Evolutionary conservation across 176 grass and related monocot genomes (phyloP).

Genomic region (Pontederia crassipes): DNA sequence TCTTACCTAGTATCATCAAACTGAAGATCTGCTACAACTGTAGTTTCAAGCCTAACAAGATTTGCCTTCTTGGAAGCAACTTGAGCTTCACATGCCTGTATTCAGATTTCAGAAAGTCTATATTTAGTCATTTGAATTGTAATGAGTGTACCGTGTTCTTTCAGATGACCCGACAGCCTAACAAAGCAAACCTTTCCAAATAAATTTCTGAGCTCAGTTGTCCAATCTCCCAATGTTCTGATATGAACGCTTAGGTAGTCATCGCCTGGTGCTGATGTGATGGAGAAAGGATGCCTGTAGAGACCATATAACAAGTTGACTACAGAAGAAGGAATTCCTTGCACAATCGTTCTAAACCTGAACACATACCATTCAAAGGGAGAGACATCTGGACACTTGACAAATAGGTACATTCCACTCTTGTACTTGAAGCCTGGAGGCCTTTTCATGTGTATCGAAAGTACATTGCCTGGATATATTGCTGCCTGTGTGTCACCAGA

Average conservation of each 20-base stretch:
- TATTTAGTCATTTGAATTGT: no score
- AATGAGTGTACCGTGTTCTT: not conserved
- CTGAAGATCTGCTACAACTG: constrained; percentile 65
- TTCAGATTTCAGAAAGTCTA: constrained; percentile 8
- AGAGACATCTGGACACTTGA: constrained; percentile 97
- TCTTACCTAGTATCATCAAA: constrained; percentile 60
- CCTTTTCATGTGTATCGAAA: constrained; percentile 94
- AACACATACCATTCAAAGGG: constrained; percentile 78
- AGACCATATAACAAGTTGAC: constrained; percentile 22
- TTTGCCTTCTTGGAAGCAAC: constrained; percentile 92
- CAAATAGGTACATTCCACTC: constrained; percentile 98
- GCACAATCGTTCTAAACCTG: not conserved
- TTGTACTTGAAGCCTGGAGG: constrained; percentile 93
- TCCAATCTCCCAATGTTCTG: constrained; percentile 95
- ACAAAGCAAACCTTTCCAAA: constrained; percentile 82
- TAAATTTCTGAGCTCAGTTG: constrained; percentile 66
- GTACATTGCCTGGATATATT: constrained; percentile 95
- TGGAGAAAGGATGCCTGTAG: constrained; percentile 94
- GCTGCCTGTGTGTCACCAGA: constrained; percentile 46
- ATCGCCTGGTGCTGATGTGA: constrained; percentile 87
- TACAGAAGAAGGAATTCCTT: constrained; percentile 10
- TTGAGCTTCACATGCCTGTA: constrained; percentile 63
- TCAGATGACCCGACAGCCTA: not conserved
- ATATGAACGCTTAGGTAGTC: constrained; percentile 95
- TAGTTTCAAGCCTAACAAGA: constrained; percentile 91